Evolutionary conservation across 345 rosid genomes (phyloP).

Genomic region (Citrus inodora): DNA sequence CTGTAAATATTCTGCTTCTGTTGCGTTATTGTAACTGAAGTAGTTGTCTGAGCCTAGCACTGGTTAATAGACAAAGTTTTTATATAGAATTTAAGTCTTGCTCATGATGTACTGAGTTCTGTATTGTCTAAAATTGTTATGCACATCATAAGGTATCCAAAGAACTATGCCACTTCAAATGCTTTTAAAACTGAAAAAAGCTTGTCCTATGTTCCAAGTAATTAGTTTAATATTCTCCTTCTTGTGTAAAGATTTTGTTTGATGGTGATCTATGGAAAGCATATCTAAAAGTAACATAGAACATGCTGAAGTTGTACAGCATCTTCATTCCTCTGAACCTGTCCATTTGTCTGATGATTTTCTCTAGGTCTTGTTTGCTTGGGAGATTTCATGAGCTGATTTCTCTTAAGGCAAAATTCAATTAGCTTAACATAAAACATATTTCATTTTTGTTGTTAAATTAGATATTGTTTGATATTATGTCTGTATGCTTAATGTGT

Average conservation of each 20-base stretch:
- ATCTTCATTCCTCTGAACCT: neutral
- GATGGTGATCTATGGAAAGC: neutral
- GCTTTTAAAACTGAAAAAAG: neutral
- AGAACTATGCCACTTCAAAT: neutral
- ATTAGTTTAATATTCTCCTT: neutral
- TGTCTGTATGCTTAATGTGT: neutral
- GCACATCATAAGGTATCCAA: too few relatives aligned
- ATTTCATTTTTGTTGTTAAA: neutral
- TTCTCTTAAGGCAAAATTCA: neutral
- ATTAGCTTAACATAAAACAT: neutral
- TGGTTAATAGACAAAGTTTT: neutral
- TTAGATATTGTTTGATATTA: neutral
- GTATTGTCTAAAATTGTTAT: neutral
- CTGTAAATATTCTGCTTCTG: too few relatives aligned
- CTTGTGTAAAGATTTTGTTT: neutral
- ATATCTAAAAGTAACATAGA: neutral
- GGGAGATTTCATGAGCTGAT: slow-evolving; percentile 8
- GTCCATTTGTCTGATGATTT: slow-evolving; percentile 5
- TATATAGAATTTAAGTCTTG: neutral
- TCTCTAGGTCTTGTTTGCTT: neutral
- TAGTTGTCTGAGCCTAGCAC: neutral
- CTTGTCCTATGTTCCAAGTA: neutral
- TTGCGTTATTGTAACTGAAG: neutral
- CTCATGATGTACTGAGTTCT: neutral
- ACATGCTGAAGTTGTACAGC: neutral